phyloP scores from a whole-genome alignment of 2,329 filamentous ascomycete genomes.

The Trichoderma gracile region DNA sequence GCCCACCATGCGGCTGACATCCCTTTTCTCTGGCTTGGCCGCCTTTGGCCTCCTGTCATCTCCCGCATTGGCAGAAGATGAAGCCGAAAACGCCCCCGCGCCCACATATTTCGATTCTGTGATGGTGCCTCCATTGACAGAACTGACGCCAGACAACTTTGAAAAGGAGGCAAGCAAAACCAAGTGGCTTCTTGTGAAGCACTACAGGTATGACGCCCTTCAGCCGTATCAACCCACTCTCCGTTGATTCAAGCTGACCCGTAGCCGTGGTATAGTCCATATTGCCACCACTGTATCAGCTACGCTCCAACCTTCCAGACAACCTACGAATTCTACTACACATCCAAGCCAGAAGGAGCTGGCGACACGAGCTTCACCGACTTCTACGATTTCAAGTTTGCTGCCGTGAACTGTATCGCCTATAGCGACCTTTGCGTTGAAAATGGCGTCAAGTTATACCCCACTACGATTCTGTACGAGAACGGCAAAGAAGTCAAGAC shows the following conservation, averaged over 20 bases:
- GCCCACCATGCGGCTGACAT: conserved; percentile 39
- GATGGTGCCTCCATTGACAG: conserved; percentile 63
- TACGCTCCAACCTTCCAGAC: conserved; percentile 89
- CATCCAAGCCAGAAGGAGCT: conserved; percentile 68
- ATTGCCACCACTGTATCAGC: conserved; percentile 70
- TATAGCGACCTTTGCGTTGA: conserved; percentile 75
- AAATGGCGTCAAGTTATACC: conserved; percentile 68
- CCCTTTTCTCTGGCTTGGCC: conserved; percentile 47
- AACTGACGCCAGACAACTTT: conserved; percentile 60
- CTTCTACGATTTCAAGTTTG: conserved; percentile 90
- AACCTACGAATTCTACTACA: conserved; percentile 91
- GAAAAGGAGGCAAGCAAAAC: conserved; percentile 56
- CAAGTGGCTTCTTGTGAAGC: conserved; percentile 60
- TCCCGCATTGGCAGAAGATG: not conserved
- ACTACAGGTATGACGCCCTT: conserved; percentile 59
- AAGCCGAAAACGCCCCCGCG: conserved; percentile 42
- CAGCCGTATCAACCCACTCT: not conserved
- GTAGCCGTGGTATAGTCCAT: conserved; percentile 49
- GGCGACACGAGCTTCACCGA: conserved; percentile 65
- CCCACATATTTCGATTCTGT: conserved; percentile 66
- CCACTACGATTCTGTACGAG: conserved; percentile 77
- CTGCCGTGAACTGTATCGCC: conserved; percentile 79
- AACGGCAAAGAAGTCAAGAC: conserved; percentile 68
- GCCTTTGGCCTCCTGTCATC: conserved; percentile 32
- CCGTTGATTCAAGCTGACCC: conserved; percentile 27